Base-by-base conservation (phyloP, 106 monocot genomes). In the Dactylorhiza incarnata region DNA sequence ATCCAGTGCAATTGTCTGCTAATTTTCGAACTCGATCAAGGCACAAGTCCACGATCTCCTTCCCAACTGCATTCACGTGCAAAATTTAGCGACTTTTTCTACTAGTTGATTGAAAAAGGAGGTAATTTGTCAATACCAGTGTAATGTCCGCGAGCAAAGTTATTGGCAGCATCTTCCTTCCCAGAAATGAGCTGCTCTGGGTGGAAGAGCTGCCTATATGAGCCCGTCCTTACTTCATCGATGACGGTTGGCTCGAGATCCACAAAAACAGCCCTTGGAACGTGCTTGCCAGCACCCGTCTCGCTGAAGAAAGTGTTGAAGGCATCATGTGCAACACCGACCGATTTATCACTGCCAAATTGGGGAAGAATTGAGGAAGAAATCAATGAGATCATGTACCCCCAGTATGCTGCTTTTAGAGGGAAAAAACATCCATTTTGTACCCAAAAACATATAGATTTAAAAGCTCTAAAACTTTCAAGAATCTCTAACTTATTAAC, bases 231-330 rank as follows among this genome's bases (percentile, higher is more conserved):
- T 7, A 69, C 69, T 43, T 76, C 75, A 62, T 76, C 75, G 17
- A 76, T 76, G 9, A 76, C 75, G 4, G 75, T 76, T 5, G 75
- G 52, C 52, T 52, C 52, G 15, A 52, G 88, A 78, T 91, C 91
- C 9, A 91, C 80, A 29, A 91, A 91, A 26, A 91, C 84, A 37
- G 91, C 91, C 48, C 91, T 81, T 1, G 91, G 91, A 0, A 91
- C 91, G 50, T 88, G 87, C 78, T 91, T 91, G 1, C 91, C 91
- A 3, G 91, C 73, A n/a, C 91, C 81, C 12, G 91, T 91, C 82
- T 91, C 91, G 14, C 91, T 91, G 75, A 91, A 91, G 84, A 91
- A 91, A 6, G 91, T 91, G 73, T 86, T 91, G 84, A 88, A 91
- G 0, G 91, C 91, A 72, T 91, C 88, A 20, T 82, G 75, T 1